Evolutionary conservation across 202 grass and related monocot species (phyloP).

Genomic region (Bolboschoenoplectus hybrid): DNA sequence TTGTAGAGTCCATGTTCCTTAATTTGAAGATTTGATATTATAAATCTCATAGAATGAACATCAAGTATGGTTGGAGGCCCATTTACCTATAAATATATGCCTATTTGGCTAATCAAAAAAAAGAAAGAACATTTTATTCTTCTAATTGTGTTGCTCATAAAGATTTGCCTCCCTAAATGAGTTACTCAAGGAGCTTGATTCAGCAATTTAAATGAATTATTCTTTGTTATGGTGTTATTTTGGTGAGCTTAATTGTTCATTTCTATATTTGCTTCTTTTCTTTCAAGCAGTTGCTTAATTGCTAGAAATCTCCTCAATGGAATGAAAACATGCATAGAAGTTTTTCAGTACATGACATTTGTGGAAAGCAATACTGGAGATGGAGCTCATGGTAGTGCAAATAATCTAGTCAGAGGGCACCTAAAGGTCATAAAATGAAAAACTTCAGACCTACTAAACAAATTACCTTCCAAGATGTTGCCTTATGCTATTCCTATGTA

Average conservation of each 20-base stretch:
- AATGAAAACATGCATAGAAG: constrained; percentile 95
- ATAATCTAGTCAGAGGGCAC: constrained; percentile 93
- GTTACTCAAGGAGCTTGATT: neutral
- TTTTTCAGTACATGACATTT: constrained; percentile 93
- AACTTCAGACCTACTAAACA: constrained; percentile 14
- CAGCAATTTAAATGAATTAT: constrained; percentile 22
- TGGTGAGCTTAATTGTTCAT: neutral
- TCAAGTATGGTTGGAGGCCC: constrained; percentile 17
- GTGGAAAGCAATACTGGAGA: constrained; percentile 63
- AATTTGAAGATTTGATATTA: neutral
- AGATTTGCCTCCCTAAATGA: too few relatives aligned
- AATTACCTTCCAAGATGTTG: neutral
- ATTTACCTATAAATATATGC: constrained; percentile 9
- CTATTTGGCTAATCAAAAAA: constrained; percentile 7
- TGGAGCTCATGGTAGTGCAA: constrained; percentile 62
- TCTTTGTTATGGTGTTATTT: neutral
- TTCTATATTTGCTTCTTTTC: constrained; percentile 40
- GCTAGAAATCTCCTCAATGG: constrained; percentile 89
- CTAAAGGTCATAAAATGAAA: constrained; percentile 58
- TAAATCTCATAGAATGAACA: constrained; percentile 18
- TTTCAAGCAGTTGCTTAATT: constrained; percentile 77
- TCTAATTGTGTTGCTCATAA: neutral
- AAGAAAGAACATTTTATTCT: neutral
- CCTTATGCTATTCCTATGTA: constrained; percentile 34
- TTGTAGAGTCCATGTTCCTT: constrained; percentile 9